Percentiles rank a stretch among this genome's conserved stretches.
phyloP scores from a whole-genome alignment of 208 protist genomes.

The Tritrichomonas musculus region DNA sequence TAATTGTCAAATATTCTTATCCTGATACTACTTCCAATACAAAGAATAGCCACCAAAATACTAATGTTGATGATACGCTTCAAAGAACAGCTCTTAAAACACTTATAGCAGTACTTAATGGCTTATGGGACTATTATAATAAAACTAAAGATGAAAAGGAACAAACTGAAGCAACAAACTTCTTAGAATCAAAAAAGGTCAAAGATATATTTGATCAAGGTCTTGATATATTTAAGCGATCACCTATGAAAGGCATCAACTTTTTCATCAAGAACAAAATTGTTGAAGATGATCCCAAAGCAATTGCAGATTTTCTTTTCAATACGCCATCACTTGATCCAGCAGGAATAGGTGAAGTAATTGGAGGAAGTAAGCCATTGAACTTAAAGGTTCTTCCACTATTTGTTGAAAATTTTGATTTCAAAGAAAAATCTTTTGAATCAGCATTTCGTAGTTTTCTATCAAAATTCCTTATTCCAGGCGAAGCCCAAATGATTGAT shows the following conservation, averaged over 20 bases:
- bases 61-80: neutral
- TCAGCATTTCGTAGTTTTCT: constrained; percentile 35
- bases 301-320: neutral
- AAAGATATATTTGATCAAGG: constrained; percentile 1
- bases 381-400: neutral
- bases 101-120: neutral
- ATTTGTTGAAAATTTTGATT: neutral
- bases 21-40: neutral
- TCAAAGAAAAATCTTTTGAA: constrained; percentile 23
- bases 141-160: neutral
- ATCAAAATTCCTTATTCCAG: constrained; percentile 48
- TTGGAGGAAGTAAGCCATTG: neutral
- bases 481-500: constrained; percentile 60
- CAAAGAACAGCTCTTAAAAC: neutral
- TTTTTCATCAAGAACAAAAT: constrained; percentile 1
- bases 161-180: neutral
- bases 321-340: constrained; percentile 18
- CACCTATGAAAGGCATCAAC: neutral
- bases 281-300: neutral
- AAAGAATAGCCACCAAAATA: too few relatives aligned
- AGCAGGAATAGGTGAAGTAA: neutral
- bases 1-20: neutral
- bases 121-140: neutral
- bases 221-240: neutral
- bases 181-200: neutral